Evolutionary conservation across 2,329 filamentous ascomycete species (phyloP), one percentile per base, ranked within the genome.

Genomic region (Fusarium palustre): DNA sequence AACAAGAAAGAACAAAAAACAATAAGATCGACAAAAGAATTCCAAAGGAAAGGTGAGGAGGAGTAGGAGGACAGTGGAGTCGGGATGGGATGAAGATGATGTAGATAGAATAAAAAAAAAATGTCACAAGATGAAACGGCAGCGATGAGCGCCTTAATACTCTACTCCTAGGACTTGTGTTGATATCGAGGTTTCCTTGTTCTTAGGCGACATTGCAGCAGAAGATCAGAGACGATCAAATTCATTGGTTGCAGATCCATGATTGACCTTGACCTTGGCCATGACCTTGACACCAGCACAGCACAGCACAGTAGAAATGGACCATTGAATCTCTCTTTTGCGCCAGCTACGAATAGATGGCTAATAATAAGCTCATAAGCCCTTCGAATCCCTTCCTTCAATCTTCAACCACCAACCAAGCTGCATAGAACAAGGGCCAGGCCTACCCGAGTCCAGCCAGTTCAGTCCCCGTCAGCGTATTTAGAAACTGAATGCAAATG

Each of bases 51-150:
- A 41, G 11, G 16, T 11, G 20, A 38, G 39, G 20, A 25, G 31
- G 16, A 49, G 43, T 8, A 41, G 25, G 20, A 30, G 41, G 59
- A 57, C 36, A 47, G 50, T 60, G 52, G 42, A 63, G 60, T 48
- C 48, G 41, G 39, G 46, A 43, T 55, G 43, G 63, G 65, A 71
- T 63, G 68, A 59, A 68, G 53, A 61, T 58, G 64, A 59, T 42
- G 48, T 33, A 34, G 36, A 43, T 43, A 11, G 22, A 42, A 38
- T 8, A 43, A 25, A 22, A 20, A 34, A 34, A n/a, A 57, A 38
- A 56, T 30, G 42, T 63, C 41, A 55, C 39, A 63, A 42, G 54
- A 69, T 66, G 61, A 69, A 69, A 69, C 66, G 57, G 54, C 47
- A 63, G 64, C 30, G 42, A 68, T 68, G 65, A 38, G 36, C 52